These are phyloP conservation scores for Nectriaceae sp. DNA, from an alignment of 2,329 filamentous ascomycete genomes.

Conservation along the genomic window DNA sequence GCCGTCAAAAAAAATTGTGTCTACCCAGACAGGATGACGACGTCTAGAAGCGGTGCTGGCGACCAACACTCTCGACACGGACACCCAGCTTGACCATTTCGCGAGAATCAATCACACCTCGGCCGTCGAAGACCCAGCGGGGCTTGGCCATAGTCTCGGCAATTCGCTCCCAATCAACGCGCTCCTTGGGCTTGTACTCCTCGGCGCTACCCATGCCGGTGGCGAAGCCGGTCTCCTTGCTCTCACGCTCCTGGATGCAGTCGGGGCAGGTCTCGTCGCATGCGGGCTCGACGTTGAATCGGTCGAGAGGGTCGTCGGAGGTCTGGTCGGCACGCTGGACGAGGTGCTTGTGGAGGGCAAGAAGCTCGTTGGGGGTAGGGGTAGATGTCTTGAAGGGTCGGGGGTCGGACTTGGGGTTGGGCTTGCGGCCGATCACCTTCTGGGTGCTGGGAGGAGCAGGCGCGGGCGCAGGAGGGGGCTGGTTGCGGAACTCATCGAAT, in stretches of 20 bases:
- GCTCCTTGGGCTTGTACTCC: constrained; percentile 49
- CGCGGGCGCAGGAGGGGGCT: constrained; percentile 33
- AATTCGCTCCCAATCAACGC: constrained; percentile 54
- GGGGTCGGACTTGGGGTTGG: constrained; percentile 46
- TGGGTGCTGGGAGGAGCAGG: constrained; percentile 24
- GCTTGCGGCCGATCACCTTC: constrained; percentile 38
- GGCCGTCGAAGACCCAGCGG: constrained; percentile 59
- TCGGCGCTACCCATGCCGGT: constrained; percentile 46
- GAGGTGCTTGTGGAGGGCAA: constrained; percentile 50
- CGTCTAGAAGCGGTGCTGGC: constrained; percentile 44
- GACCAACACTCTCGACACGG: constrained; percentile 54
- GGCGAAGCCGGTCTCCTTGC: constrained; percentile 40
- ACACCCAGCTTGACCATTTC: constrained; percentile 53
- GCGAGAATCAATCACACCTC: constrained; percentile 51
- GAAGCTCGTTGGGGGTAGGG: constrained; percentile 47
- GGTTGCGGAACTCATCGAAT: constrained; percentile 56
- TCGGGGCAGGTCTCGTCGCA: constrained; percentile 52
- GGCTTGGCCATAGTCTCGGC: constrained; percentile 52
- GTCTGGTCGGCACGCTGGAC: constrained; percentile 33
- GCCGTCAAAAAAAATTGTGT: constrained; percentile 15
- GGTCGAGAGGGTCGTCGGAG: constrained; percentile 46
- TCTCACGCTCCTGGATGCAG: constrained; percentile 45
- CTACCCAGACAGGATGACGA: constrained; percentile 1
- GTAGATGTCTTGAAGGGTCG: constrained; percentile 43
- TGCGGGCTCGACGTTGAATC: constrained; percentile 46